Conservation (phyloP, 352 stramenopile species). For the Globisporangium sylvaticum region DNA sequence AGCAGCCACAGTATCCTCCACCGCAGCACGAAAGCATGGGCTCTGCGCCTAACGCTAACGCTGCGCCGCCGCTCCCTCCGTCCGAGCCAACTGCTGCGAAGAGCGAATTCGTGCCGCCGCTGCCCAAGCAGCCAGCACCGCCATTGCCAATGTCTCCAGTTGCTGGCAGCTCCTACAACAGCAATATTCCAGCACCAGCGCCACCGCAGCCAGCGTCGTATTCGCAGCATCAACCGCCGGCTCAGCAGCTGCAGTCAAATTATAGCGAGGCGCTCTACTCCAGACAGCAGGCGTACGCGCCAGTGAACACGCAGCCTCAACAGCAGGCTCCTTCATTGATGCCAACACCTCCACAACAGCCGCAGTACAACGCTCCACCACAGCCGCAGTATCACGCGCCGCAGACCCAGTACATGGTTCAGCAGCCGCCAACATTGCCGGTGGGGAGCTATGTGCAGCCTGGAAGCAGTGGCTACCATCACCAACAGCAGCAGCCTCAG, state of each 20-base stretch:
- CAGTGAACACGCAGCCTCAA: slow-evolving; percentile 13
- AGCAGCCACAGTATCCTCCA: background rate
- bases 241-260: slow-evolving; percentile 12
- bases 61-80: slow-evolving; percentile 3
- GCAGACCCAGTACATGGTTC: slow-evolving; percentile 14
- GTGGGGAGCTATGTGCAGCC: background rate
- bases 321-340: background rate
- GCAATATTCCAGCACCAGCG: background rate
- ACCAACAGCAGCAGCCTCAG: slow-evolving; percentile 10
- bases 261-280: slow-evolving; percentile 33
- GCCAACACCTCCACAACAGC: background rate
- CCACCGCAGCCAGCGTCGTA: background rate
- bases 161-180: background rate
- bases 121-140: slow-evolving; percentile 9
- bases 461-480: slow-evolving; percentile 15
- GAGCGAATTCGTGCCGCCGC: slow-evolving; percentile 3
- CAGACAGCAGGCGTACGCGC: slow-evolving; percentile 37
- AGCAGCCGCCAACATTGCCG: slow-evolving; percentile 4
- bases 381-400: slow-evolving; percentile 4
- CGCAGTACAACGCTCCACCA: background rate
- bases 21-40: background rate
- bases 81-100: background rate
- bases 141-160: background rate
- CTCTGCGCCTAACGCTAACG: background rate
- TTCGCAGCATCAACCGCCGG: slow-evolving; percentile 9